Percentiles rank a stretch among this genome's conserved stretches.
Evolutionary conservation across 371 early-diverging fungal genomes (phyloP).

Genomic region (Mortierella sp.): DNA sequence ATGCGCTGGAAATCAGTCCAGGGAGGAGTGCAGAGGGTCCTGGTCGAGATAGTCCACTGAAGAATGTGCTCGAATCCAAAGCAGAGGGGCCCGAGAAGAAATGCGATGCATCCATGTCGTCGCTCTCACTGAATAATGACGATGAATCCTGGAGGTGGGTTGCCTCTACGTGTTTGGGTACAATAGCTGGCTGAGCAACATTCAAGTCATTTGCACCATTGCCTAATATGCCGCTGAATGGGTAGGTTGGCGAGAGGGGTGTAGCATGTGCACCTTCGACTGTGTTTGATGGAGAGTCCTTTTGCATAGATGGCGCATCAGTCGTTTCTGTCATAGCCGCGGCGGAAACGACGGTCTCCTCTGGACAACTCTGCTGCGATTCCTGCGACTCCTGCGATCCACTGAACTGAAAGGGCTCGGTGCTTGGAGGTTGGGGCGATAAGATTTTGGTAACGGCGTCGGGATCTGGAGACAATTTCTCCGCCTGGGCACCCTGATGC

Average conservation of each 20-base stretch:
- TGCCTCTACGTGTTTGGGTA: not conserved
- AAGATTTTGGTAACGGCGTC: not conserved
- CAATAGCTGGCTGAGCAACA: not conserved
- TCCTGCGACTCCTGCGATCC: not conserved
- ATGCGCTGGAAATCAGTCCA: not conserved
- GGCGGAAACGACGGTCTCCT: not conserved
- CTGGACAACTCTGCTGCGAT: not conserved
- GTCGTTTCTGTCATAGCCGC: not conserved
- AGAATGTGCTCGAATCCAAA: conserved; percentile 20
- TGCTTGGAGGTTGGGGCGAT: not conserved
- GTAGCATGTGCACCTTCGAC: too few species aligned
- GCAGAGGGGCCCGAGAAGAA: conserved; percentile 6
- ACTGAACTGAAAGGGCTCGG: not conserved
- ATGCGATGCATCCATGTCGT: conserved; percentile 18
- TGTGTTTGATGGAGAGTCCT: not conserved
- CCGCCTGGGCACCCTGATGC: not conserved
- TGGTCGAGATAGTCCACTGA: conserved; percentile 8
- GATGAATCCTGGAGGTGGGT: conserved; percentile 4
- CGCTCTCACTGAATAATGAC: not conserved
- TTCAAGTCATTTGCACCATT: too few species aligned
- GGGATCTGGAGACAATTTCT: not conserved
- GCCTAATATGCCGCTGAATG: not conserved
- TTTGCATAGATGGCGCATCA: not conserved
- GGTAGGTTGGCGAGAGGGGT: not conserved
- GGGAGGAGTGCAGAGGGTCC: not conserved